Percentiles rank a stretch among this genome's conserved stretches.
These are phyloP conservation scores for Zygosaccharomyces kombuchaensis DNA, from an alignment of 805 yeast species.

Conservation along the genomic window DNA sequence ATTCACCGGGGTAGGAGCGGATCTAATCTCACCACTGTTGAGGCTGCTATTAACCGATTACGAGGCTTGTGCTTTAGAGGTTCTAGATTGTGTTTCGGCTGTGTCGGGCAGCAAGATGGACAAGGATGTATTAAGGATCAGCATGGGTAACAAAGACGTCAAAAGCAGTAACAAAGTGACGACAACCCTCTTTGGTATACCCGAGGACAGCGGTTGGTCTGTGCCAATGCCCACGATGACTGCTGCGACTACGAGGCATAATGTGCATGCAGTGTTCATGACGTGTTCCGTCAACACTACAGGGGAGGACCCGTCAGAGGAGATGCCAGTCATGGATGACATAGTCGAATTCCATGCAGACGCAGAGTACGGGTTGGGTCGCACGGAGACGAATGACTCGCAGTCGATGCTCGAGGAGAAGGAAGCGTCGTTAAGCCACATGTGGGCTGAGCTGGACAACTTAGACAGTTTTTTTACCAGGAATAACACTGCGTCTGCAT, in stretches of 20 bases:
- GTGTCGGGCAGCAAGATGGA: conserved; percentile 92
- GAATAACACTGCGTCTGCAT: conserved; percentile 34
- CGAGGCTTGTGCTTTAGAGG: conserved; percentile 86
- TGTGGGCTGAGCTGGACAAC: conserved; percentile 90
- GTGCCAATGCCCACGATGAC: conserved; percentile 92
- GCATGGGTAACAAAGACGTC: conserved; percentile 75
- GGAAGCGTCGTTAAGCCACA: conserved; percentile 75
- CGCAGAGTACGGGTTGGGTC: conserved; percentile 28
- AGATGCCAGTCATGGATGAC: conserved; percentile 24
- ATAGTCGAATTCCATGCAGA: conserved; percentile 34
- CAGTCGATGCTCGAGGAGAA: conserved; percentile 47
- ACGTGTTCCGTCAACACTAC: conserved; percentile 53
- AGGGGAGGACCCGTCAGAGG: conserved; percentile 18
- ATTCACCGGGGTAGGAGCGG: conserved; percentile 90
- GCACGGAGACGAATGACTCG: conserved; percentile 29
- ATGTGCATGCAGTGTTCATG: conserved; percentile 91
- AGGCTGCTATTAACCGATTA: conserved; percentile 75
- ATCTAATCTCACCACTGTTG: conserved; percentile 82
- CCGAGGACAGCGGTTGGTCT: conserved; percentile 91
- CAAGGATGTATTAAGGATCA: conserved; percentile 85
- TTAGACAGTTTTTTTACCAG: conserved; percentile 84
- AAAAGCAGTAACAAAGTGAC: conserved; percentile 80
- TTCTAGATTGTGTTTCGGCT: conserved; percentile 74
- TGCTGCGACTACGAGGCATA: conserved; percentile 82
- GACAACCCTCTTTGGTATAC: conserved; percentile 89